Evolutionary conservation across 2,329 filamentous ascomycete genomes (phyloP), one percentile per base, ranked within the genome.

Genomic region (Ophiocordyceps polyrhachis-furcata): DNA sequence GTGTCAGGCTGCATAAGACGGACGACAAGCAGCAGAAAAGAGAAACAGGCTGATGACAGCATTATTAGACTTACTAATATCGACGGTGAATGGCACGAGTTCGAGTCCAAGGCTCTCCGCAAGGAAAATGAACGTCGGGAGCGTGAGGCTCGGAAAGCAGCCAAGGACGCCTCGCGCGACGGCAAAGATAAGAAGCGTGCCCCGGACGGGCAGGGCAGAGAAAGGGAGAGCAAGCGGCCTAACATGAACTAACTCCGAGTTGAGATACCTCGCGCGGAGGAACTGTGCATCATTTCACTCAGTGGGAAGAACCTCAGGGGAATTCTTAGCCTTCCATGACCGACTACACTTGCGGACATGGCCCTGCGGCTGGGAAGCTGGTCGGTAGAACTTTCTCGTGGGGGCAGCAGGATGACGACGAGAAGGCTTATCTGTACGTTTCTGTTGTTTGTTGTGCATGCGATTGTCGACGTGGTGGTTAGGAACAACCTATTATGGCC

Each of bases 41-140:
- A 7, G 17, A 38, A 38, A 19, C 13, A 55, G 15, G 67, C 56
- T 51, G 48, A 54, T 17, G 15, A 37, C 15, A 17, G 15, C 9
- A 17, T 17, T 17, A 14, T 47, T 49, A 84, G 83, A 55, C 73
- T 98, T 43, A 78, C 81, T 48, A 69, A 79, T 43, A 72, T 98
- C 28, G 77, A 91, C 53, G 91, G 91, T 20, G 91, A 98, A 55
- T 98, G 91, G 91, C 91, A 98, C 58, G 91, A 98, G 59, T 94
- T 96, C 55, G 91, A 98, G 65, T 93, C 86, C 46, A 98, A 98
- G 65, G 88, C 87, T 15, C 70, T 94, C 23, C 74, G 91, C 29
- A 91, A 91, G 53, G 88, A 95, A 60, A 89, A 87, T 53, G 85
- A 91, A 59, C 75, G 76, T 45, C 70, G 68, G 48, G 71, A 75